These are phyloP conservation scores for Cytospora piceicola DNA, from an alignment of 2,329 filamentous ascomycete genomes.

Conservation along the genomic window DNA sequence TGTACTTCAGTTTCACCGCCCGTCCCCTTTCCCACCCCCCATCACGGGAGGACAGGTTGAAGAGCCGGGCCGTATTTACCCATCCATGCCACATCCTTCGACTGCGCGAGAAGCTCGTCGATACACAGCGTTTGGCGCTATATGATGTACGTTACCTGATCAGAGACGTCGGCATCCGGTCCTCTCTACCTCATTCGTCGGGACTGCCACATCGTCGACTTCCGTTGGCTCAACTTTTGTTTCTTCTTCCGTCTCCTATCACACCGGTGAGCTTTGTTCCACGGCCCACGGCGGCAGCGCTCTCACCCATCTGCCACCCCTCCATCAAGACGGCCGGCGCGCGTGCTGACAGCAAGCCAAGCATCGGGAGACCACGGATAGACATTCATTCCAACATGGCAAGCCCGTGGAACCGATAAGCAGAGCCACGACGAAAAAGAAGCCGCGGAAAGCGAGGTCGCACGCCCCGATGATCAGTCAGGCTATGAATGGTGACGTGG, in stretches of 20 bases:
- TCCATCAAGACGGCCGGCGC: conserved; percentile 2
- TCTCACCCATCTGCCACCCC: neutral
- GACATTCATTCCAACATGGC: neutral
- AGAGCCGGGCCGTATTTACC: conserved; percentile 22
- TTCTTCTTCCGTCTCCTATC: conserved; percentile 1
- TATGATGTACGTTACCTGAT: conserved; percentile 8
- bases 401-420: conserved; percentile 15
- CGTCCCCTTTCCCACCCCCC: conserved; percentile 20
- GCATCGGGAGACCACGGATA: neutral
- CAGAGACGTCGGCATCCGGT: conserved; percentile 21
- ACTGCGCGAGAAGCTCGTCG: conserved; percentile 20
- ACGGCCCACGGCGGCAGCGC: conserved; percentile 20
- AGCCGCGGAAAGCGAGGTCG: conserved; percentile 16
- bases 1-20: conserved; percentile 10
- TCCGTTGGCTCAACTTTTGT: conserved; percentile 17
- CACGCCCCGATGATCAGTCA: conserved; percentile 20
- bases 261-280: conserved; percentile 19
- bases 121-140: conserved; percentile 19
- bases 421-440: conserved; percentile 18
- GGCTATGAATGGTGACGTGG: conserved; percentile 23
- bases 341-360: conserved; percentile 14
- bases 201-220: conserved; percentile 7
- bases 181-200: conserved; percentile 17
- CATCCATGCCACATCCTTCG: conserved; percentile 9
- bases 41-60: conserved; percentile 25